Base-by-base conservation (phyloP, 2,329 filamentous ascomycete species). In the Westerdykella ornata region DNA sequence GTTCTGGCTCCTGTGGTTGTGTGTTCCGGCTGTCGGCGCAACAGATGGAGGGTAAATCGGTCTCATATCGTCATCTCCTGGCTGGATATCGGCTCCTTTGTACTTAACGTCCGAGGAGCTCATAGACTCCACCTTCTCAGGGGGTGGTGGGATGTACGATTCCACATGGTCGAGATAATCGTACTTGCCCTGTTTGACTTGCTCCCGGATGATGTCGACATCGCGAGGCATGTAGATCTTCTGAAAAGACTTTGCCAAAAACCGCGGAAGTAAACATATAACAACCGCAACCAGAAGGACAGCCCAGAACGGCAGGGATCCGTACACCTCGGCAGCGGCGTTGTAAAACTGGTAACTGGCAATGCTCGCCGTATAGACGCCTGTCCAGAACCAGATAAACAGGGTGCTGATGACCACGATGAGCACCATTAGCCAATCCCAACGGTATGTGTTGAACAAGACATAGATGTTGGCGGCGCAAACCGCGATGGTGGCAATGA, bases 381-480 rank as follows among this genome's bases (percentile, higher is more conserved):
- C 92, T 5, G 92, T 96, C 88, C 92, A 97, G 71, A 94, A 84
- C 74, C 88, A 98, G 59, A 97, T 80, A 56, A 96, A 78, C 20
- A 97, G 65, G 47, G 85, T 84, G 68, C 88, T 95, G 65, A 97
- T 77, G 17, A 69, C 68, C 38, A 94, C 84, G 47, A 96, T 83
- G 44, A 95, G 72, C 16, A 89, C 68, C 69, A 94, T 94, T 57
- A 98, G 74, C 90, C 90, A 98, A 65, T 98, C 92, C 92, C 92
- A 98, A 46, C 90, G 81, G 67, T 95, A 97, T 1, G 86, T 94
- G 68, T 98, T 98, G 71, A 97, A 81, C 50, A 98, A 73, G 53
- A 98, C 87, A 71, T 97, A 98, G 44, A 83, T 72, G 67, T 98
- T 98, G 72, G 95, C 94, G 31, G 87, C 83, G 52, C 94, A 71